A percentile compares a stretch with the other conserved stretches of the same genome.
Conservation (phyloP, 2,329 filamentous ascomycete species). For the Ilyonectria mors-panacis region DNA sequence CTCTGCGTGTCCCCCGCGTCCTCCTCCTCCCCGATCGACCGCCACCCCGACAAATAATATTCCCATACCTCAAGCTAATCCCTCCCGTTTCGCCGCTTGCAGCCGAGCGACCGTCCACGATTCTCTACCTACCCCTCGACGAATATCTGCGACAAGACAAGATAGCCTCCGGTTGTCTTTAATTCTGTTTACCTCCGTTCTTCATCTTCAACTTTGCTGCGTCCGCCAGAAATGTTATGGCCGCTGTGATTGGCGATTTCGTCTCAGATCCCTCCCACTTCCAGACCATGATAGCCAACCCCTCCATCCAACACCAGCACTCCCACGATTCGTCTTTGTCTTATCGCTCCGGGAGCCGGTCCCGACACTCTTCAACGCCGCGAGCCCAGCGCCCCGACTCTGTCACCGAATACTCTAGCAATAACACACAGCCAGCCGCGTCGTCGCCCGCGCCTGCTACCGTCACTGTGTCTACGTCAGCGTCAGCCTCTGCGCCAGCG, state of each 20-base stretch:
- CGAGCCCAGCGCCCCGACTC: slow-evolving; percentile 46
- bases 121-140: slow-evolving; percentile 29
- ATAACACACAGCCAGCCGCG: slow-evolving; percentile 31
- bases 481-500: slow-evolving; percentile 38
- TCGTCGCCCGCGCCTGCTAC: slow-evolving; percentile 38
- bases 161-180: slow-evolving; percentile 40
- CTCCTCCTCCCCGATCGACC: slow-evolving; percentile 28
- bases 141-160: slow-evolving; percentile 39
- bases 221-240: slow-evolving; percentile 66
- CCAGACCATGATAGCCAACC: slow-evolving; percentile 76
- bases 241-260: slow-evolving; percentile 78
- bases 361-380: slow-evolving; percentile 49
- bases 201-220: slow-evolving; percentile 13
- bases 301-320: slow-evolving; percentile 62
- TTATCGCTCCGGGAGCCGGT: slow-evolving; percentile 50
- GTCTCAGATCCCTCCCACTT: slow-evolving; percentile 80
- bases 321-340: slow-evolving; percentile 57
- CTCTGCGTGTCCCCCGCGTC: slow-evolving; percentile 26
- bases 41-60: slow-evolving; percentile 32
- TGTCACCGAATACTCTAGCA: slow-evolving; percentile 35
- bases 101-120: slow-evolving; percentile 41
- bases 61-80: slow-evolving; percentile 40
- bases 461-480: slow-evolving; percentile 17
- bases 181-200: slow-evolving; percentile 6
- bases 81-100: slow-evolving; percentile 38